Evolutionary conservation across 2,329 filamentous ascomycete genomes (phyloP), one percentile per base, ranked within the genome.

Genomic region (Gyromitra esculenta): DNA sequence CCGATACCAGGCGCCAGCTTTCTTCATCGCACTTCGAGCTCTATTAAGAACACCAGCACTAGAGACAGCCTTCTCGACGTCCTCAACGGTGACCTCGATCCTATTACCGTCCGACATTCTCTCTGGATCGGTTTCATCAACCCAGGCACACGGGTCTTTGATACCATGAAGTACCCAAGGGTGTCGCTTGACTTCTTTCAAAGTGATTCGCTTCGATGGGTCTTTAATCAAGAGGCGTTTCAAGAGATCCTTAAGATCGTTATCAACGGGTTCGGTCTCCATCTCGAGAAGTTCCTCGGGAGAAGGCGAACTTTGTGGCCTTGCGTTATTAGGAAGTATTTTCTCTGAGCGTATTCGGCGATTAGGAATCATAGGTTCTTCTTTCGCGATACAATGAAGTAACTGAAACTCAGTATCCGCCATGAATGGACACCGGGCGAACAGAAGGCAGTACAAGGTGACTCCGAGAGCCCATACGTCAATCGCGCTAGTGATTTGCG

Each of bases 401-500:
- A 99, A 91, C 77, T 92, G 92, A 83, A 92, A 97, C 81, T 97
- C 93, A 80, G 96, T 94, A 82, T 96, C 91, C 64, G 94, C 94
- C 80, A 96, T 88, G 82, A 98, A 99, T 0, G 96, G 96, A 52
- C 97, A 92, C 68, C 96, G 92, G 13, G 94, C 96, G 82, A 92
- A 99, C 71, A 99, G 90, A 83, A 99, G 90, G 82, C 95, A 97
- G 84, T 97, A 99, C 1, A 99, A 88, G 0, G 96, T 99, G 21
- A 99, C 93, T 25, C 96, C 96, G 25, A 99, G 87, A 9, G 96
- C 97, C 96, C 96, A 99, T 15, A 99, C 91, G 82, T 99, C 96
- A 80, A 99, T 97, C 81, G 96, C 93, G 81, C 93, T 93, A 3
- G 94, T 97, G 52, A 99, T 90, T 85, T 87, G 95, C 79, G 87